A percentile compares a stretch with the other conserved stretches of the same genome.
These are phyloP conservation scores for Lolium multiflorum DNA, from an alignment of 176 grass and related monocot genomes.

Conservation along the genomic window DNA sequence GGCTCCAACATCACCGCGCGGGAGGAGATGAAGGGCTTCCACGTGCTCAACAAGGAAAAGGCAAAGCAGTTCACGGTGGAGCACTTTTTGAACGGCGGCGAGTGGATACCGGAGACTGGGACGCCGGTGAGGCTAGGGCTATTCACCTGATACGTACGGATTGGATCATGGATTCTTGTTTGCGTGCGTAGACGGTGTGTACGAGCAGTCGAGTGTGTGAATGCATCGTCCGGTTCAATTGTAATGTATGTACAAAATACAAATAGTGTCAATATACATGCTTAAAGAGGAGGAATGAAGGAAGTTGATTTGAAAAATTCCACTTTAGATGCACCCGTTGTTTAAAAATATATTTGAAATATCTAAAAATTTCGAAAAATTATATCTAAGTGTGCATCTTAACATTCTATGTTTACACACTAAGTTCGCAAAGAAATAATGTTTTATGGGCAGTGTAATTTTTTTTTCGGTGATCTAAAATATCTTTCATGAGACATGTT, in stretches of 20 bases:
- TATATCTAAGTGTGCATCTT: too few species aligned
- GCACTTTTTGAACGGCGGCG: slow-evolving; percentile 68
- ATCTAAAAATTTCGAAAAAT: too few species aligned
- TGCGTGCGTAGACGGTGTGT: background rate
- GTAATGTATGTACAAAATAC: slow-evolving; percentile 13
- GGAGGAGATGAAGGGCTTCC: slow-evolving; percentile 57
- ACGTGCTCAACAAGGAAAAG: slow-evolving; percentile 51
- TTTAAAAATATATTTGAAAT: too few species aligned
- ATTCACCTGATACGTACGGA: background rate
- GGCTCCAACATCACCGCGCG: slow-evolving; percentile 55
- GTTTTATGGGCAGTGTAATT: too few species aligned
- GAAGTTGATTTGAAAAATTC: too few species aligned
- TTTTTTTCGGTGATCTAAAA: too few species aligned
- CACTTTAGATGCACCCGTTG: too few species aligned
- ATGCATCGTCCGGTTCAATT: background rate
- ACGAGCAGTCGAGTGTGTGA: background rate
- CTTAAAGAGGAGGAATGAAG: too few species aligned
- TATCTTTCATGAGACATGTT: too few species aligned
- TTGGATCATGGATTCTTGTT: background rate
- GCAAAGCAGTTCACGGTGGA: slow-evolving; percentile 69
- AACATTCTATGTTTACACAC: too few species aligned
- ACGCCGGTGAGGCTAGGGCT: slow-evolving; percentile 69
- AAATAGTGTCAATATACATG: too few species aligned
- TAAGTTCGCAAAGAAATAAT: too few species aligned
- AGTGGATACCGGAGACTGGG: slow-evolving; percentile 81